A percentile compares a stretch with the other conserved stretches of the same genome.
phyloP scores from a whole-genome alignment of 495 filamentous ascomycete genomes.

The Neurospora sp. region DNA sequence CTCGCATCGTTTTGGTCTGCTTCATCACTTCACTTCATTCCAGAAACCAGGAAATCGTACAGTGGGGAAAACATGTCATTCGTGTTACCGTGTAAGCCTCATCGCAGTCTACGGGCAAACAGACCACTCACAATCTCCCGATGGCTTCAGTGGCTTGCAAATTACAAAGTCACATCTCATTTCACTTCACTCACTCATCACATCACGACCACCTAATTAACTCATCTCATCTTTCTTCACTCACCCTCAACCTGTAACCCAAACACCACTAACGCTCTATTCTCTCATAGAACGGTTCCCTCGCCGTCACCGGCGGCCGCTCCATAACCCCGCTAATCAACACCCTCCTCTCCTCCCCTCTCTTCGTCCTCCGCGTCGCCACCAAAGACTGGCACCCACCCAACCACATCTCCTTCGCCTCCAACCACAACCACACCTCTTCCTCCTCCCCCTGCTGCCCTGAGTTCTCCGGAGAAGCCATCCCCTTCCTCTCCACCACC shows the following conservation, averaged over 20 bases:
- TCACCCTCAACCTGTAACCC: background rate
- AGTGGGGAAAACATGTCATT: background rate
- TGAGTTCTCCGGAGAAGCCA: background rate
- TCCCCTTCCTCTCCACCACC: slow-evolving; percentile 52
- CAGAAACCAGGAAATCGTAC: background rate
- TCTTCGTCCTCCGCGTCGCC: slow-evolving; percentile 62
- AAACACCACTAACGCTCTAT: slow-evolving; percentile 4
- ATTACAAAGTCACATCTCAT: background rate
- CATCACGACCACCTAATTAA: background rate
- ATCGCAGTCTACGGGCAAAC: background rate
- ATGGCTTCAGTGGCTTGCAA: background rate
- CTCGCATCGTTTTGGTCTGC: background rate
- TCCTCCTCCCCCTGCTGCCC: slow-evolving; percentile 20
- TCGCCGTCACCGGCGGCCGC: slow-evolving; percentile 67
- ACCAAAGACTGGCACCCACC: slow-evolving; percentile 85
- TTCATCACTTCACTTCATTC: background rate
- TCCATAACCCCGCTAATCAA: slow-evolving; percentile 63
- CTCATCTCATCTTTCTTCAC: background rate
- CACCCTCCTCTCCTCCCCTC: slow-evolving; percentile 56
- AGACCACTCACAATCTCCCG: background rate
- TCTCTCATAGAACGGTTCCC: slow-evolving; percentile 57
- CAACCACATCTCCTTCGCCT: slow-evolving; percentile 82
- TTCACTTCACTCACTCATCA: background rate
- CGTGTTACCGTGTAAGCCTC: background rate
- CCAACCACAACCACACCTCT: slow-evolving; percentile 51